phyloP scores from a whole-genome alignment of 2,329 filamentous ascomycete species.

The Achaetomium macrosporum region DNA sequence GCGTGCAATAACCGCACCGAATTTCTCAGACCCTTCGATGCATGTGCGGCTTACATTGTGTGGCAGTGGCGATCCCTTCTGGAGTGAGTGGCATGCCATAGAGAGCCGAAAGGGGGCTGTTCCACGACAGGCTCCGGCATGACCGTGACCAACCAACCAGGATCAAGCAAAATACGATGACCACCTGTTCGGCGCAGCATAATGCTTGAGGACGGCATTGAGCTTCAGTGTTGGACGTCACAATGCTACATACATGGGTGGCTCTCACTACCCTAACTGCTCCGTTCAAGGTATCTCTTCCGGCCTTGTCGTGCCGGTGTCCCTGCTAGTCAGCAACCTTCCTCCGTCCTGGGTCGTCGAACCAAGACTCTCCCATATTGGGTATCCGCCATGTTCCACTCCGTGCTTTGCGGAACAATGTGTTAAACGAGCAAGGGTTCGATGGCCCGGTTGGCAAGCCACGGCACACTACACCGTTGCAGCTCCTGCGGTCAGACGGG shows the following conservation, averaged over 20 bases:
- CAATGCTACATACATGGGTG: neutral
- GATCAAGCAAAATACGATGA: constrained; percentile 14
- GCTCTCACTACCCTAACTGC: neutral
- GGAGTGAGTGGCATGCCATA: constrained; percentile 12
- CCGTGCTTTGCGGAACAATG: constrained; percentile 19
- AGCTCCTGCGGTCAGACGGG: neutral
- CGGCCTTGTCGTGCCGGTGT: constrained; percentile 1
- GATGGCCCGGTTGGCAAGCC: neutral
- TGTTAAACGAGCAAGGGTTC: neutral
- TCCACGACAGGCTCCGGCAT: neutral
- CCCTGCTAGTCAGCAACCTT: neutral
- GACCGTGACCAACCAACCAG: constrained; percentile 13
- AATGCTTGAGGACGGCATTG: neutral
- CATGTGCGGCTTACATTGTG: constrained; percentile 2
- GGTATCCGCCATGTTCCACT: constrained; percentile 14
- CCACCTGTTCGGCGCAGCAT: neutral
- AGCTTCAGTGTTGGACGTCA: neutral
- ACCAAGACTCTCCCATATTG: neutral
- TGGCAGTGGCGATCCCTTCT: constrained; percentile 3
- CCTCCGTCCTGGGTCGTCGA: constrained; percentile 6
- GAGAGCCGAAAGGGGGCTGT: neutral
- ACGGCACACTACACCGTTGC: neutral
- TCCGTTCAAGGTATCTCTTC: neutral
- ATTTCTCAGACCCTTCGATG: constrained; percentile 13
- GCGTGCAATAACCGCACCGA: neutral